Conservation (phyloP, 2,329 filamentous ascomycete species). For the Phyllosticta capitalensis region DNA sequence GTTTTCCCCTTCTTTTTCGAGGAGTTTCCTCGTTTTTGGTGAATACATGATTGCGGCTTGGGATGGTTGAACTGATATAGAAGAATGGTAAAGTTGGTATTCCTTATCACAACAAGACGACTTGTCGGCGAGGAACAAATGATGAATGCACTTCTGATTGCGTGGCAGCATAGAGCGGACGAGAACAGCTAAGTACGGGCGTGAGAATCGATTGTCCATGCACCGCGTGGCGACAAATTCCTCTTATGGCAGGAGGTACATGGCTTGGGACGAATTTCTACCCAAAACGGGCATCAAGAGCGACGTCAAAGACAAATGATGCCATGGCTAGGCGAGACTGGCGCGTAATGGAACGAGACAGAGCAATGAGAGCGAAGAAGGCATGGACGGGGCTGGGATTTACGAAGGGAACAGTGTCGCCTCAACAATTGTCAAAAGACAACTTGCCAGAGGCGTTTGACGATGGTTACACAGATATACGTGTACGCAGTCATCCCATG, state of each 20-base stretch:
- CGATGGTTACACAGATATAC: constrained; percentile 9
- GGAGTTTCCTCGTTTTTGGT: constrained; percentile 3
- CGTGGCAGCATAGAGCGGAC: constrained; percentile 24
- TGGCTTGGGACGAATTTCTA: neutral
- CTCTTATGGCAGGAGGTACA: constrained; percentile 4
- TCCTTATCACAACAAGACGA: constrained; percentile 3
- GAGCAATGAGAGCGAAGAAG: constrained; percentile 7
- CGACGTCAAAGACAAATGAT: neutral
- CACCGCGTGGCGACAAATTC: constrained; percentile 1
- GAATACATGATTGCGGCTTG: neutral
- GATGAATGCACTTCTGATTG: constrained; percentile 20
- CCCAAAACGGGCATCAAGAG: neutral
- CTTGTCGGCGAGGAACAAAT: neutral
- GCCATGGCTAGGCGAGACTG: neutral
- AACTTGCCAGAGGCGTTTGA: constrained; percentile 9
- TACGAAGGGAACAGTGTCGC: neutral
- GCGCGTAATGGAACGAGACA: neutral
- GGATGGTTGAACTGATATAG: constrained; percentile 1
- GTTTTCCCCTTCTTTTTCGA: constrained; percentile 7
- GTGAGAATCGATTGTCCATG: neutral
- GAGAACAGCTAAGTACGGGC: constrained; percentile 5
- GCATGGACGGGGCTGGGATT: neutral
- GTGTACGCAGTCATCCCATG: constrained; percentile 6
- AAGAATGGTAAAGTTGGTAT: constrained; percentile 9
- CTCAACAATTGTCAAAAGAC: constrained; percentile 9